These are phyloP conservation scores for Dryas alaskensis DNA, from an alignment of 306 rosid genomes.

Conservation along the genomic window DNA sequence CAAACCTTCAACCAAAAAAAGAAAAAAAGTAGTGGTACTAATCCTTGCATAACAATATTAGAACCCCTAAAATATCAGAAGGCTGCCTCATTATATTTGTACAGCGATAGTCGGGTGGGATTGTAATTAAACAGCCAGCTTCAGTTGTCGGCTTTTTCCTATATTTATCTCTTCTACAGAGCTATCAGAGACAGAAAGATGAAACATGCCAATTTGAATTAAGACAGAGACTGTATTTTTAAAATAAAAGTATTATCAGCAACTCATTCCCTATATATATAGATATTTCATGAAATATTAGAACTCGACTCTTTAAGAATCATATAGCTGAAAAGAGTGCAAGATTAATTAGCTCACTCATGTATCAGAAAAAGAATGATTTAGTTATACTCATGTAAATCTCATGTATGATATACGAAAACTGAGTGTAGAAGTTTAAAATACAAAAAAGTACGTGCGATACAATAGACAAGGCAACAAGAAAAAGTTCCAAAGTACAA, in stretches of 20 bases:
- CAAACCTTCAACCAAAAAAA: not conserved
- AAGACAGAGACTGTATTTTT: not conserved
- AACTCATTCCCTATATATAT: conserved; percentile 11
- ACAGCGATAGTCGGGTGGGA: not conserved
- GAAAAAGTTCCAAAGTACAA: conserved; percentile 18
- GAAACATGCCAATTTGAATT: not conserved
- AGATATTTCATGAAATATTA: conserved; percentile 19
- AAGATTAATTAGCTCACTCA: not conserved
- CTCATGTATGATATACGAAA: conserved; percentile 2
- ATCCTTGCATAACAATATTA: not conserved
- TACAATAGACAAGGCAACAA: conserved; percentile 24
- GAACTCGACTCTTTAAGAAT: conserved; percentile 4
- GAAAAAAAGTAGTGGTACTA: not conserved
- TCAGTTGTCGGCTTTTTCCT: not conserved
- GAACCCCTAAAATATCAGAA: not conserved
- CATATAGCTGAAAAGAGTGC: not conserved
- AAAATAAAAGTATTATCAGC: not conserved
- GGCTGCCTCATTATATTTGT: not conserved
- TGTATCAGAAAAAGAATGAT: not conserved
- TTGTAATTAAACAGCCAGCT: not conserved
- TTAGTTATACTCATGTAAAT: not conserved
- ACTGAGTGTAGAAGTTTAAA: not conserved
- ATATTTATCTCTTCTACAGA: not conserved
- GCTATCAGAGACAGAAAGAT: not conserved
- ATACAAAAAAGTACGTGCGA: conserved; percentile 2